Evolutionary conservation across 2,329 filamentous ascomycete genomes (phyloP).

Genomic region (Madurella mycetomatis): DNA sequence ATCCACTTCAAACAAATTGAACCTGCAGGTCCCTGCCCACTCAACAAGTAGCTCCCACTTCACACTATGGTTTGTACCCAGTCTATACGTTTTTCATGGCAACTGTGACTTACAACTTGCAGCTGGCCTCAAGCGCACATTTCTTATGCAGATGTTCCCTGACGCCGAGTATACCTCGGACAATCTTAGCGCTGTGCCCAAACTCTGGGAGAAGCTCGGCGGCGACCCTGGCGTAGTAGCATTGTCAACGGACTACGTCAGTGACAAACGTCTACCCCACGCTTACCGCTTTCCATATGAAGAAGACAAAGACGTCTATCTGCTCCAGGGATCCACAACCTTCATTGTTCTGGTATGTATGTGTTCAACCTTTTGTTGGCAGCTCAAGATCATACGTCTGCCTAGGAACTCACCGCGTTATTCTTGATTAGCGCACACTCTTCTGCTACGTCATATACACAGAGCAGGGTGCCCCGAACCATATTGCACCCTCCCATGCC

Average conservation of each 20-base stretch:
- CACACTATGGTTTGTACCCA: not conserved
- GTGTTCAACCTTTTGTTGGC: too few species aligned
- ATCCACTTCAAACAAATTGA: not conserved
- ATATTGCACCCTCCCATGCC: not conserved
- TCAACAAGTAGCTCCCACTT: not conserved
- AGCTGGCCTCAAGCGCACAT: not conserved
- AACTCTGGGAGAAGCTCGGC: not conserved
- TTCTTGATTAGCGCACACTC: not conserved
- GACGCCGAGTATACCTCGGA: not conserved
- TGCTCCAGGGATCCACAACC: not conserved
- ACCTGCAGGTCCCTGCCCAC: not conserved
- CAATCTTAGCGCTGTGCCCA: not conserved
- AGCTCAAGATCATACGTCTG: not conserved
- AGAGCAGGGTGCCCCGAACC: not conserved
- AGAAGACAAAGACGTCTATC: not conserved
- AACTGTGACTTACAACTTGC: not conserved
- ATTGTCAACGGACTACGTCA: not conserved
- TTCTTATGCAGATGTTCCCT: not conserved
- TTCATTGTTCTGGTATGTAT: not conserved
- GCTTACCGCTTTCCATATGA: not conserved
- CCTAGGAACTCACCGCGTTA: not conserved
- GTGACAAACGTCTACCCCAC: not conserved
- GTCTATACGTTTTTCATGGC: not conserved
- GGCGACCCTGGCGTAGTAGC: not conserved
- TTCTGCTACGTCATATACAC: not conserved